phyloP scores from a whole-genome alignment of 352 stramenopile species.

The Globisporangium takayamanum region DNA sequence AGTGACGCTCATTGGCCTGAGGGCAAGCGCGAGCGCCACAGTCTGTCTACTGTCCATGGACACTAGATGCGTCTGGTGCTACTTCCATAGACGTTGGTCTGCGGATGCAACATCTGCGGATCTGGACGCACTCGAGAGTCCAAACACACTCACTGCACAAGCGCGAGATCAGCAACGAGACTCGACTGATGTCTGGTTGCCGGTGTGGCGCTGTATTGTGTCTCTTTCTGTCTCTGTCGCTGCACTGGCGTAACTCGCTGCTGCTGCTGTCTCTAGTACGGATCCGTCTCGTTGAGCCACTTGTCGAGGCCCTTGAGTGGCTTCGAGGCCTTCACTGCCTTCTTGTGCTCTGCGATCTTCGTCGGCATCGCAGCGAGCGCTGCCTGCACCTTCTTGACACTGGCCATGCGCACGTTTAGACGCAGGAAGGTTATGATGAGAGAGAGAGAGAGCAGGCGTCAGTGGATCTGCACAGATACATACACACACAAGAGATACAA shows the following conservation, averaged over 20 bases:
- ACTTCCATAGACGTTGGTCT: no score
- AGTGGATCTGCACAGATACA: not conserved
- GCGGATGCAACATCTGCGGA: no score
- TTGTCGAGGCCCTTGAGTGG: constrained; percentile 84
- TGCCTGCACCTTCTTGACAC: constrained; percentile 83
- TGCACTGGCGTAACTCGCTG: not conserved
- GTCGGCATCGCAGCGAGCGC: constrained; percentile 71
- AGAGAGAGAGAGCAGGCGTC: not conserved
- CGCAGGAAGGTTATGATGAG: not conserved
- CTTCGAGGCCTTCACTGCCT: constrained; percentile 73
- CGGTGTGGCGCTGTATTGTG: not conserved
- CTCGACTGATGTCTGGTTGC: no score
- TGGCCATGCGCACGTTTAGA: constrained; percentile 11
- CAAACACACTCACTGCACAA: no score
- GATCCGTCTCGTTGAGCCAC: constrained; percentile 81
- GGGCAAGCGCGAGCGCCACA: no score
- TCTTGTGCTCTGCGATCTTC: constrained; percentile 87
- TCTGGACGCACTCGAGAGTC: no score
- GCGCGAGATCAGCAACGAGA: no score
- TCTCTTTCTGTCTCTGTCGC: not conserved
- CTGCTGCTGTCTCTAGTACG: constrained; percentile 43
- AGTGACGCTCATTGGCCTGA: no score
- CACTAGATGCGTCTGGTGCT: no score
- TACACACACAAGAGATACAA: not conserved
- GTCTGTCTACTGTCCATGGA: no score